Evolutionary conservation across 306 rosid species (phyloP).

Genomic region (Vigna angularis): DNA sequence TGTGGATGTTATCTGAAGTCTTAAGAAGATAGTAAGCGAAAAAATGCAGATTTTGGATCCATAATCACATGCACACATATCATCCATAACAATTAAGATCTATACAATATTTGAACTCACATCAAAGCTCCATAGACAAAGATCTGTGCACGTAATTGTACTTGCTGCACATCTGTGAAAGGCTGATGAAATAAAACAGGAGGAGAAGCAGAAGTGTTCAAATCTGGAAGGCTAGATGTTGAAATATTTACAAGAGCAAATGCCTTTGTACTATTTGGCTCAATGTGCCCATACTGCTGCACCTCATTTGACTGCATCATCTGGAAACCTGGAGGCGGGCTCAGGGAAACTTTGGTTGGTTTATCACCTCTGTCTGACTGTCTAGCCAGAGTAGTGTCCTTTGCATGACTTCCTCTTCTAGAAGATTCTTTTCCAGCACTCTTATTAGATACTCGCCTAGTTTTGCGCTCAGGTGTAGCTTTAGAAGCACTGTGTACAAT

Average conservation of each 20-base stretch:
- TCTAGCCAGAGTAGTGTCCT: constrained; percentile 55
- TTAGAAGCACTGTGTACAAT: constrained; percentile 59
- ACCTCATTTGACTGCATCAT: constrained; percentile 76
- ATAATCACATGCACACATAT: constrained; percentile 15
- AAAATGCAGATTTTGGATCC: constrained; percentile 27
- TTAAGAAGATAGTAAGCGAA: constrained; percentile 10
- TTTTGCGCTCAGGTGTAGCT: constrained; percentile 71
- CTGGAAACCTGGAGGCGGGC: constrained; percentile 76
- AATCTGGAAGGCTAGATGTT: constrained; percentile 84
- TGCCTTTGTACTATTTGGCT: constrained; percentile 65
- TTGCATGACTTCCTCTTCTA: constrained; percentile 63
- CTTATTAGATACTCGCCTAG: constrained; percentile 72
- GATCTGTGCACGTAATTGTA: constrained; percentile 98
- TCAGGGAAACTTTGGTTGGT: constrained; percentile 57
- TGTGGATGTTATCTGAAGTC: not conserved
- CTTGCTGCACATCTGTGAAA: constrained; percentile 94
- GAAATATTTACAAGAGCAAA: constrained; percentile 65
- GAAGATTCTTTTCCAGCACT: constrained; percentile 71
- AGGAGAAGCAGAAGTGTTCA: constrained; percentile 80
- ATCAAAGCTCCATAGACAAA: constrained; percentile 98
- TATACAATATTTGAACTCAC: constrained; percentile 67
- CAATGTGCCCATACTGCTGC: constrained; percentile 71
- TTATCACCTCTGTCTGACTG: constrained; percentile 69
- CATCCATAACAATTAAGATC: constrained; percentile 31
- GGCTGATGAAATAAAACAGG: constrained; percentile 87